phyloP scores from a whole-genome alignment of 2,329 filamentous ascomycete genomes.

The Leptographium flavum region DNA sequence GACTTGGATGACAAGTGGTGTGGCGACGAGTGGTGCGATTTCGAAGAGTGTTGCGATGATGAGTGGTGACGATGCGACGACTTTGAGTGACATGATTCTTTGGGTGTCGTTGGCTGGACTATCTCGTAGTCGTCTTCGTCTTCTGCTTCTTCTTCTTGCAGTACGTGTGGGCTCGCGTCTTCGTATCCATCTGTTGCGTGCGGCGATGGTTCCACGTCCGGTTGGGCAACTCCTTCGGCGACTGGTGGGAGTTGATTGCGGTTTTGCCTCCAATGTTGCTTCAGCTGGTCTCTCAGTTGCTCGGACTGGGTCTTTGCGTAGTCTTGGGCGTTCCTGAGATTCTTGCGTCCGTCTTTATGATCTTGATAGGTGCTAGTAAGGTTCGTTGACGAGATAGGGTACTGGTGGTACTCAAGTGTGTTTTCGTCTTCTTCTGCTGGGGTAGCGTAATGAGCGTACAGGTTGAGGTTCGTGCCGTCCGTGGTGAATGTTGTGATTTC shows the following conservation, averaged over 20 bases:
- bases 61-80: too few relatives aligned
- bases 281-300: constrained; percentile 10
- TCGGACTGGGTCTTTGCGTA: constrained; percentile 8
- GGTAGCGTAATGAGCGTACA: constrained; percentile 16
- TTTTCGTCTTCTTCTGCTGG: constrained; percentile 9
- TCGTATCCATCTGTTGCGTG: too few relatives aligned
- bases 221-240: not conserved
- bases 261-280: constrained; percentile 7
- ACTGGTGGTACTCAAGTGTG: constrained; percentile 2
- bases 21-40: too few relatives aligned
- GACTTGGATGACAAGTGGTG: too few relatives aligned
- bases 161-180: too few relatives aligned
- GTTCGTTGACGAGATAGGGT: not conserved
- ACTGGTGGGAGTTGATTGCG: constrained; percentile 4
- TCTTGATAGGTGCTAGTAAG: not conserved
- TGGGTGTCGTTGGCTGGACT: not conserved
- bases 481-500: constrained; percentile 15
- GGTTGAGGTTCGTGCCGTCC: constrained; percentile 13
- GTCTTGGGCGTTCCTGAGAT: constrained; percentile 15
- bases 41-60: too few relatives aligned
- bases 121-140: not conserved
- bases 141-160: not conserved
- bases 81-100: too few relatives aligned
- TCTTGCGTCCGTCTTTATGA: constrained; percentile 5
- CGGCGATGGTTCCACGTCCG: too few relatives aligned